phyloP scores from a whole-genome alignment of 1,284 basidiomycete species.

The Marasmius tenuissimus region DNA sequence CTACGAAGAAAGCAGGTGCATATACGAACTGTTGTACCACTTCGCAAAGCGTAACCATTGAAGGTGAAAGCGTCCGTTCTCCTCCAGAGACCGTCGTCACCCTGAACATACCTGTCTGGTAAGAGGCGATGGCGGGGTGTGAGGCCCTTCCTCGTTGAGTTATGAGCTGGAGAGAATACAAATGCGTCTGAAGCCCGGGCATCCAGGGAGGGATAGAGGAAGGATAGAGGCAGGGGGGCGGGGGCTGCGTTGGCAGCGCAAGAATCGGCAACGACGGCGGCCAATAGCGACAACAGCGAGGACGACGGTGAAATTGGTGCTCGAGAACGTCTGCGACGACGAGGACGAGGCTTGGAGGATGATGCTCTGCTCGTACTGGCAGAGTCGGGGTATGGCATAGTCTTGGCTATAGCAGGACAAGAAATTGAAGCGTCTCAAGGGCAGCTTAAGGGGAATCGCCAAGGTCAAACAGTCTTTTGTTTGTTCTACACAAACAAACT shows the following conservation, averaged over 20 bases:
- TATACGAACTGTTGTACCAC: conserved; percentile 25
- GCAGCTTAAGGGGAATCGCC: not conserved
- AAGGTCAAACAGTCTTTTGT: not conserved
- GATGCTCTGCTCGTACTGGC: conserved; percentile 14
- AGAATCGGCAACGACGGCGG: conserved; percentile 49
- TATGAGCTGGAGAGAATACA: conserved; percentile 3
- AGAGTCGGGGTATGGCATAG: conserved; percentile 4
- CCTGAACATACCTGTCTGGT: conserved; percentile 57
- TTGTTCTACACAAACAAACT: not conserved
- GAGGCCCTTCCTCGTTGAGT: not conserved
- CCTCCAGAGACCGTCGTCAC: conserved; percentile 61
- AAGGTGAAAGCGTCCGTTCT: conserved; percentile 56
- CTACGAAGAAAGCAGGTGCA: conserved; percentile 16
- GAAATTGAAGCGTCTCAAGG: not conserved
- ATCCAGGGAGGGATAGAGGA: conserved; percentile 59
- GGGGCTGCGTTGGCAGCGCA: conserved; percentile 47
- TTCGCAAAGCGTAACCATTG: conserved; percentile 60
- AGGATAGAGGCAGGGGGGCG: conserved; percentile 56
- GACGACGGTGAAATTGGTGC: not conserved
- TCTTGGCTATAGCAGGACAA: not conserved
- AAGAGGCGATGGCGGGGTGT: conserved; percentile 25
- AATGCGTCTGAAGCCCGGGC: conserved; percentile 14
- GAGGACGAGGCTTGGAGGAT: conserved; percentile 9
- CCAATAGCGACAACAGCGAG: conserved; percentile 46
- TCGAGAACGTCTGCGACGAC: not conserved